Evolutionary conservation across 1,284 basidiomycete species (phyloP).

Genomic region (Garcileccinum viscosum): DNA sequence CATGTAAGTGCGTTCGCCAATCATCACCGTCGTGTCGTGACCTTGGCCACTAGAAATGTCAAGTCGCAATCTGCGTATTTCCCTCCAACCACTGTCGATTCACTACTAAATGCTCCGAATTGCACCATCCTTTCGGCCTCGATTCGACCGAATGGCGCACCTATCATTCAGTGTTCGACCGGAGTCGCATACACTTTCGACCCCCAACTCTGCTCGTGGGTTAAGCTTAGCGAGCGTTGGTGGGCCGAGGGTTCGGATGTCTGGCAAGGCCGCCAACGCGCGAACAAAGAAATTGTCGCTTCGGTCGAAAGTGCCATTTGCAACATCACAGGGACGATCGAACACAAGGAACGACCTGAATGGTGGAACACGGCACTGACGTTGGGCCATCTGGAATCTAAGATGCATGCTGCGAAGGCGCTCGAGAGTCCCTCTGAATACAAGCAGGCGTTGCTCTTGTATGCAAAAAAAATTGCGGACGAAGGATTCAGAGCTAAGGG

Average conservation of each 20-base stretch:
- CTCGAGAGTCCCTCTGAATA: conserved; percentile 86
- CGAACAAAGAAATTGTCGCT: conserved; percentile 52
- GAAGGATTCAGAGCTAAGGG: conserved; percentile 86
- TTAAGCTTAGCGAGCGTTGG: conserved; percentile 78
- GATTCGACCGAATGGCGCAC: conserved; percentile 79
- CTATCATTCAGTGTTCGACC: conserved; percentile 77
- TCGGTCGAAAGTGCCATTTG: conserved; percentile 64
- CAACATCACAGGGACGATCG: conserved; percentile 43
- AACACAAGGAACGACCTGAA: conserved; percentile 57
- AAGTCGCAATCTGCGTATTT: conserved; percentile 69
- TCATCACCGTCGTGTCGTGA: conserved; percentile 15
- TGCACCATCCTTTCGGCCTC: conserved; percentile 61
- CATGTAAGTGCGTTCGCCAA: conserved; percentile 61
- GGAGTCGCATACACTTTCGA: conserved; percentile 83
- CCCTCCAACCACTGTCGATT: conserved; percentile 65
- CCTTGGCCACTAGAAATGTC: conserved; percentile 63
- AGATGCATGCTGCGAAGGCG: conserved; percentile 71
- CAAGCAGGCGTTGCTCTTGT: conserved; percentile 74
- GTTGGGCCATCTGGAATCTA: conserved; percentile 84
- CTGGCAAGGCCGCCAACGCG: conserved; percentile 76
- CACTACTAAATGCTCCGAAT: conserved; percentile 64
- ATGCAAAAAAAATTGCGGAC: conserved; percentile 84
- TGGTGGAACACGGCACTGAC: conserved; percentile 85
- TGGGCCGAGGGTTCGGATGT: conserved; percentile 80
- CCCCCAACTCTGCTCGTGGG: conserved; percentile 66